Percentiles rank a stretch among this genome's conserved stretches.
These are phyloP conservation scores for Microdochium nivale DNA, from an alignment of 2,329 filamentous ascomycete species.

Conservation along the genomic window DNA sequence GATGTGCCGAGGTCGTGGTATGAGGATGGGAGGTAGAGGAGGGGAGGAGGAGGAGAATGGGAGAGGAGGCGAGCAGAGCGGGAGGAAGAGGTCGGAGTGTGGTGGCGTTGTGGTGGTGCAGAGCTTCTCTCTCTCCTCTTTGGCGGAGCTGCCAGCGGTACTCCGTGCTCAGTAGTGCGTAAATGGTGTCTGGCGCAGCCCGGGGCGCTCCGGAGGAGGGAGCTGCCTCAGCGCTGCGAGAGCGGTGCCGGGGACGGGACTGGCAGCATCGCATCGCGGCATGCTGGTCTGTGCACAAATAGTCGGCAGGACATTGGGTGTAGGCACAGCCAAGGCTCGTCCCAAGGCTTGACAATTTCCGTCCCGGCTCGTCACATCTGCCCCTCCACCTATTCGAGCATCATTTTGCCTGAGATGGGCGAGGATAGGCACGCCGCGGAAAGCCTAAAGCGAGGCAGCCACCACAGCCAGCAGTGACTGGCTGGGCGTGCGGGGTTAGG, in stretches of 20 bases:
- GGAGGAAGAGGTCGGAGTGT: neutral
- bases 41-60: neutral
- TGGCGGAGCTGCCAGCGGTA: too few relatives aligned
- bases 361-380: neutral
- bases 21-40: neutral
- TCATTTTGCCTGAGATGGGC: too few relatives aligned
- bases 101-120: neutral
- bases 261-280: too few relatives aligned
- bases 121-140: neutral
- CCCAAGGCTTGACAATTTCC: too few relatives aligned
- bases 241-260: too few relatives aligned
- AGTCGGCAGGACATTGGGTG: too few relatives aligned
- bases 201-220: neutral
- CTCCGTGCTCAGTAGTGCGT: too few relatives aligned
- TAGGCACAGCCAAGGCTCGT: too few relatives aligned
- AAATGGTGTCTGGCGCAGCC: neutral
- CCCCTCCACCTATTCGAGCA: neutral
- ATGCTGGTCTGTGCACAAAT: too few relatives aligned
- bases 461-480: neutral
- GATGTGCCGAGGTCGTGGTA: neutral
- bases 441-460: neutral
- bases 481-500: neutral
- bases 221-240: neutral
- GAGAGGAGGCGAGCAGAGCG: neutral
- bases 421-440: neutral